Base-by-base conservation (phyloP, 371 early-diverging fungal genomes). In the Mucor lusitanicus region DNA sequence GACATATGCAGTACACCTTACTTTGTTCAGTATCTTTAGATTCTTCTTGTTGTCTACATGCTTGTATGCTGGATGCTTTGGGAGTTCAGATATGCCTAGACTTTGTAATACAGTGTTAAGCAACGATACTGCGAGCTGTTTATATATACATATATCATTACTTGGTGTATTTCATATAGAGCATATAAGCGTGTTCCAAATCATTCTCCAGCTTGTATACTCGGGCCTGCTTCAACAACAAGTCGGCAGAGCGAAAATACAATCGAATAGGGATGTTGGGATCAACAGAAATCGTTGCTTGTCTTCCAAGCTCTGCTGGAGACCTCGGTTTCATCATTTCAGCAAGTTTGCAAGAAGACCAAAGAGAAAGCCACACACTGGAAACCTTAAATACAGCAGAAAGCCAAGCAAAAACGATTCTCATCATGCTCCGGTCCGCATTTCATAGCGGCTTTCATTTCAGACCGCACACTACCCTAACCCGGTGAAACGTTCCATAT, bases 131-230 rank as follows among this genome's bases (percentile, higher is more conserved):
- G 19, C 3, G 7, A 33, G 8, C 33, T 33, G 33, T 50, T 50
- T 15, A 53, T 57, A 25, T 8, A 12, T 35, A 15, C 7, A 15
- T 27, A 1, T 27, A 37, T 25, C 37, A 46, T 59, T 81, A 88
- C 88, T 79, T 86, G 69, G 81, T 81, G 53, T 82, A 85, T 48
- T 84, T 82, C 81, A 88, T 80, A 53, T 85, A 85, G 0, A 84
- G 68, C 11, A 85, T 64, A 60, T 86, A 88, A 1, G 86, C 83
- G 54, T 80, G 80, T 50, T 85, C 81, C 9, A 80, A 62, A 64
- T 88, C 87, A 35, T 79, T 66, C 76, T 88, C 88, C 13, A 53
- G 59, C 44, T 71, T 73, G 67, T 88, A 88, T 12, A 85, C 73
- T 60, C 76, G 60, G 63, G 85, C 88, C 80, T 88, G 88, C 57